Evolutionary conservation across 305 asterid species (phyloP).

Genomic region (Fraxinus sp.): DNA sequence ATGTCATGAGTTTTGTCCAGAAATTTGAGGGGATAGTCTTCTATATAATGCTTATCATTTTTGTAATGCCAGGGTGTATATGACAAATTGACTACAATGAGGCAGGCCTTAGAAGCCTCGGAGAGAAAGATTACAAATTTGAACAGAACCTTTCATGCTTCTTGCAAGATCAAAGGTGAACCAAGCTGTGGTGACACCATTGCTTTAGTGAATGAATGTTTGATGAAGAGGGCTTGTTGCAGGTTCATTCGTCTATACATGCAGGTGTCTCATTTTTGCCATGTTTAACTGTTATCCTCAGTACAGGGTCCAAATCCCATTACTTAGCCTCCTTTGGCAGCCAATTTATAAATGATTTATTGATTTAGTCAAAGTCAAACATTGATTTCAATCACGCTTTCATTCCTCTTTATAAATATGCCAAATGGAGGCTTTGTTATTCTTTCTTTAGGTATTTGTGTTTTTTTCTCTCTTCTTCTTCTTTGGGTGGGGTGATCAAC

Average conservation of each 20-base stretch:
- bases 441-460: slow-evolving; percentile 11
- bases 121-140: slow-evolving; percentile 48
- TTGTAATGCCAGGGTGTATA: slow-evolving; percentile 39
- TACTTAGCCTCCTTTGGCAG: neutral
- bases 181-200: slow-evolving; percentile 46
- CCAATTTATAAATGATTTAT: neutral
- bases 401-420: neutral
- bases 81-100: slow-evolving; percentile 51
- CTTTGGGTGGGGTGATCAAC: slow-evolving; percentile 5
- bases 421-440: neutral
- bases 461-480: neutral
- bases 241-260: slow-evolving; percentile 54
- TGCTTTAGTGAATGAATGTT: slow-evolving; percentile 47
- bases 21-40: slow-evolving; percentile 14
- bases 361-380: neutral
- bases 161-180: slow-evolving; percentile 57
- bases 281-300: neutral
- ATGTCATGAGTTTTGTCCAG: slow-evolving; percentile 7
- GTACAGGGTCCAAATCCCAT: slow-evolving; percentile 18
- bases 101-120: slow-evolving; percentile 51
- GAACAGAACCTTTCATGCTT: slow-evolving; percentile 47
- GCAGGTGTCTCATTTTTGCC: slow-evolving; percentile 55
- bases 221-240: slow-evolving; percentile 50
- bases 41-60: slow-evolving; percentile 18
- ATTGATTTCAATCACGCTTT: neutral